Conservation (phyloP, 2,329 filamentous ascomycete species). For the Diaporthe australafricana region DNA sequence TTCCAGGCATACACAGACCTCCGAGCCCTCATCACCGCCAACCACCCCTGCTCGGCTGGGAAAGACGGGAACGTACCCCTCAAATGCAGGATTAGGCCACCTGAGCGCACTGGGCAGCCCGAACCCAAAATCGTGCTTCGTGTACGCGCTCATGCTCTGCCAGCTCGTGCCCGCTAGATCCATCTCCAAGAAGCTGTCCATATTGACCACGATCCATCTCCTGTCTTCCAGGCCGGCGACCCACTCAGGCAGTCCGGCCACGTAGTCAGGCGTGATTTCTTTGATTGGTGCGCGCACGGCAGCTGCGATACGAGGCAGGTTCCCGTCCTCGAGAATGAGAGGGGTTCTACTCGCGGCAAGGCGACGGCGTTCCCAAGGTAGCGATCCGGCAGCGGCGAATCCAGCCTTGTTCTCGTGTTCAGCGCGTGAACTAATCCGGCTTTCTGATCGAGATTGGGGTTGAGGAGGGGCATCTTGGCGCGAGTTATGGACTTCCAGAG, state of each 20-base stretch:
- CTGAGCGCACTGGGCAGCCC: neutral
- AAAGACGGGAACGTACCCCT: neutral
- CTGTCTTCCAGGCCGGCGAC: neutral
- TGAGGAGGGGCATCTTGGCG: neutral
- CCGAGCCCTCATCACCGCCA: too few species aligned
- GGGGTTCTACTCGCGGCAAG: neutral
- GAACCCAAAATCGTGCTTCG: neutral
- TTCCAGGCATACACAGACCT: neutral
- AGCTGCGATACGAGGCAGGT: neutral
- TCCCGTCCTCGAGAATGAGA: neutral
- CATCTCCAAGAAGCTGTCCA: neutral
- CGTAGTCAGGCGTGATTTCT: too few species aligned
- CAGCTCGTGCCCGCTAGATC: neutral
- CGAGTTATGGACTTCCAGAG: neutral
- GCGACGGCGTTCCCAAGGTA: too few species aligned
- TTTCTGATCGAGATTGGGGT: neutral
- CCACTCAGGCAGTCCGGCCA: too few species aligned
- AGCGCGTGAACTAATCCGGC: neutral
- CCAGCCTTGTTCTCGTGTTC: neutral
- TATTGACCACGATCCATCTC: neutral
- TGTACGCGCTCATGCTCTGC: neutral
- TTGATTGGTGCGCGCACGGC: neutral
- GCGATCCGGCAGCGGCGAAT: neutral
- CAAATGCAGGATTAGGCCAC: neutral
- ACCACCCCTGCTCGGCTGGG: neutral